Base-by-base conservation (phyloP, 2,329 filamentous ascomycete genomes). In the Curvularia verruculosa region DNA sequence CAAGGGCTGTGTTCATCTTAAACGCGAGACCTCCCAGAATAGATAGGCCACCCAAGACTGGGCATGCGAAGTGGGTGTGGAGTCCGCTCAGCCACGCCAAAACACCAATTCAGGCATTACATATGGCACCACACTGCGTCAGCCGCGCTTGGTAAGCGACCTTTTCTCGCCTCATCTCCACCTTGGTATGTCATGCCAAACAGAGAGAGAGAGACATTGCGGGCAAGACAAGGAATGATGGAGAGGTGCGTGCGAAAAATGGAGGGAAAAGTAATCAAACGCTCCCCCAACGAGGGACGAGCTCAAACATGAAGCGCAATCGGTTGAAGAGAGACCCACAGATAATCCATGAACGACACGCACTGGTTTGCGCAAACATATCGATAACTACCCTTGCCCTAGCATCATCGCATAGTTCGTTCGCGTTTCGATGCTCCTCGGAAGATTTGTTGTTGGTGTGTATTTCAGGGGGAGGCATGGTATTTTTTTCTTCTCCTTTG, bases 301-400 rank as follows among this genome's bases (percentile, higher is more conserved):
- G 40, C 28, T 36, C 44, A 47, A 34, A 47, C 24, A 48, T 43
- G 24, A 28, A 31, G 3, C 10, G 23, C 34, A 39, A 28, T 39
- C 34, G 34, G 39, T 49, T 13, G n/a, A 29, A 29, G 28, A 28
- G 26, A 15, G 47, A 44, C 49, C 54, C 54, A 53, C 49, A 48
- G 18, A 19, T 26, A 40, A 40, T 21, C 37, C 21, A 49, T 53
- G 49, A 53, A 37, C 49, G 54, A 56, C 54, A 53, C 54, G 49
- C 54, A 49, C 53, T 53, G 31, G 44, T 37, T 31, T 53, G 50
- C 44, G 43, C 43, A 48, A 28, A 44, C 43, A 48, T 29, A 24
- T 29, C 34, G 26, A 21, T 15, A 43, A 8, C 19, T n/a, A 24
- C 23, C 40, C 13, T 43, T 43, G 13, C 1, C n/a, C 13, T n/a